These are phyloP conservation scores for Populus pruinosa DNA, from an alignment of 345 rosid genomes.

Conservation along the genomic window DNA sequence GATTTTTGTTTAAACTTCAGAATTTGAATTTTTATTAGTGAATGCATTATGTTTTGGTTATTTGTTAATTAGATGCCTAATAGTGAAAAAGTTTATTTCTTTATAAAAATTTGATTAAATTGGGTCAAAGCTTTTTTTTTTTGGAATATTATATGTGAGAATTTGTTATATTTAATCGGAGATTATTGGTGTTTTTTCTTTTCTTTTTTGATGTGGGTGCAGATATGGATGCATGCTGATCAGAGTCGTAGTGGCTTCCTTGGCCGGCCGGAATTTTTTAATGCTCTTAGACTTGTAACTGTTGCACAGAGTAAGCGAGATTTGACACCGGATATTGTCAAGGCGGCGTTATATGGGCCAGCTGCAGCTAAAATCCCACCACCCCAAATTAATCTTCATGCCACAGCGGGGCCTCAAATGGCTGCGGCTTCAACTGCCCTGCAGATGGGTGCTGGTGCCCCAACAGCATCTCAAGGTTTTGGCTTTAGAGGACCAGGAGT, in stretches of 20 bases:
- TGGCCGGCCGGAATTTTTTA: constrained; percentile 76
- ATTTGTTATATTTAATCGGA: background rate
- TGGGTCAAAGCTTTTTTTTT: background rate
- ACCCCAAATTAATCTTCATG: constrained; percentile 75
- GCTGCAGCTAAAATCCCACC: constrained; percentile 97
- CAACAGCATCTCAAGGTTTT: constrained; percentile 38
- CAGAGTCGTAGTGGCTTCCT: constrained; percentile 70
- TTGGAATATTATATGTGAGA: background rate
- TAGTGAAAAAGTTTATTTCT: background rate
- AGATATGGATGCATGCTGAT: constrained; percentile 93
- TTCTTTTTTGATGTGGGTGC: constrained; percentile 20
- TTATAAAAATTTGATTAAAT: background rate
- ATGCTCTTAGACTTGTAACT: constrained; percentile 91
- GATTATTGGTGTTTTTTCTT: background rate
- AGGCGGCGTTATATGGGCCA: constrained; percentile 87
- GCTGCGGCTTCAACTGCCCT: constrained; percentile 32
- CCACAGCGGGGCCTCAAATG: constrained; percentile 14
- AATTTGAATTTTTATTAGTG: no score
- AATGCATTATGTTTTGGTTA: background rate
- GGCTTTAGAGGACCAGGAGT: constrained; percentile 63
- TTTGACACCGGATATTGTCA: constrained; percentile 86
- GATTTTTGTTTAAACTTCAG: background rate
- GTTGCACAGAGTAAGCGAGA: constrained; percentile 97
- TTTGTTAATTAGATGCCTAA: background rate
- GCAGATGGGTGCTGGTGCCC: constrained; percentile 32